Evolutionary conservation across 2,329 filamentous ascomycete species (phyloP).

Genomic region (Apiospora koreana): DNA sequence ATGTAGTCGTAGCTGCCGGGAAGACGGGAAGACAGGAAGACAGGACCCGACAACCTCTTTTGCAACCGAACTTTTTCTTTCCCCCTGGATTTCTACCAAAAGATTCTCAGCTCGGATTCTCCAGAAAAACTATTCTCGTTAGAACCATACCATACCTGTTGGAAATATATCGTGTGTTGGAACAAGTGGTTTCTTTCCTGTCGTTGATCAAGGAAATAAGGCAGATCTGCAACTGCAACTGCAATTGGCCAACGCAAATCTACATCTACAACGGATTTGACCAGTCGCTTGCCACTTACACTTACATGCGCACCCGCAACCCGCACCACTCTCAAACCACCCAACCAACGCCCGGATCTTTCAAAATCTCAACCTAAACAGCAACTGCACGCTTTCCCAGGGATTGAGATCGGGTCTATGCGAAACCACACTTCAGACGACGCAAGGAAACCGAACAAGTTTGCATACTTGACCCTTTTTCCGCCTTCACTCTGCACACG

Average conservation of each 20-base stretch:
- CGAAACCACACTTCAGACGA: conserved; percentile 6
- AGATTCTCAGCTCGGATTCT: background rate
- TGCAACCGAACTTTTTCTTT: background rate
- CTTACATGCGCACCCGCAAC: background rate
- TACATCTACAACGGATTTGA: background rate
- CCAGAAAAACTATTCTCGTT: background rate
- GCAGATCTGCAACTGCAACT: background rate
- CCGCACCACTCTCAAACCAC: background rate
- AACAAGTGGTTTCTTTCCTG: background rate
- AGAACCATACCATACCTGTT: too few species aligned
- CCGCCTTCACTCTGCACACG: background rate
- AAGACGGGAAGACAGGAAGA: too few species aligned
- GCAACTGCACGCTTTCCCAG: background rate
- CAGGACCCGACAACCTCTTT: background rate
- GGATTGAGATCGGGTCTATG: background rate
- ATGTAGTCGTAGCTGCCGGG: background rate
- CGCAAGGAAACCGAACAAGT: background rate
- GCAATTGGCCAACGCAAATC: background rate
- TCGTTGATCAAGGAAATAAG: background rate
- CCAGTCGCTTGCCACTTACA: conserved; percentile 4
- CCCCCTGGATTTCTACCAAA: background rate
- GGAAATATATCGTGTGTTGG: too few species aligned
- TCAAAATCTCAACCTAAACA: background rate
- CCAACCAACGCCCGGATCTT: background rate
- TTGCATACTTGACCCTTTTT: background rate